Evolutionary conservation across 2,329 filamentous ascomycete genomes (phyloP), one percentile per base, ranked within the genome.

Genomic region (Fusarium devonianum): DNA sequence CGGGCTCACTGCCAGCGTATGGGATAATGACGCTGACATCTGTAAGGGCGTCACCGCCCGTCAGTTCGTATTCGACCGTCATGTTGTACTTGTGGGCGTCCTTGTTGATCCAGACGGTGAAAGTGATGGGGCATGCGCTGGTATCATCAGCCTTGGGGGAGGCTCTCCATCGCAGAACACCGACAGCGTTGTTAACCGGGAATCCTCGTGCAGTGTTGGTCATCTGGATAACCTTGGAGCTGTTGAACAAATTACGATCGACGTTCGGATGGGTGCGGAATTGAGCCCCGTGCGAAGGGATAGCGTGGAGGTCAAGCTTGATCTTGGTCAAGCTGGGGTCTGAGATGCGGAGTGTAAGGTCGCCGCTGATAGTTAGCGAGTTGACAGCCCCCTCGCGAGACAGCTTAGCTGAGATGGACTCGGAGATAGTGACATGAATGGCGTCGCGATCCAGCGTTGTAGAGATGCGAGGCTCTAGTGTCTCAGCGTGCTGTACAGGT

Each of bases 261-360:
- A 99, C 93, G 70, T 97, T 97, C 41, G 94, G 94, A 71, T 99
- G 94, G 28, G 93, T 94, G 65, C 92, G 89, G 78, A 97, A 94
- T 71, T 97, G 92, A 13, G 88, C 92, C 52, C 90, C 90, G 61
- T 92, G 88, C 32, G 86, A 91, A 32, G 92, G 79, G 54, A 87
- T 85, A 22, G 92, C 86, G 26, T 83, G 80, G 28, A 97, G 81
- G 61, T 86, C 86, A 47, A 99, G 86, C 73, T 92, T 96, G 73
- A 97, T 80, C 78, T 96, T 96, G 56, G 92, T 94, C 69, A 99
- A 82, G 56, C 88, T 86, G 1, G 91, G 83, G 69, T 99, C 93
- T 16, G 89, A 86, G 66, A 99, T 94, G 62, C 90, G 90, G 53
- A 99, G 83, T 66, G 93, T 90, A 58, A 99, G 81, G 69, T 97